Conservation (phyloP, 1,284 basidiomycete genomes). For the Rhodotorula sp. region DNA sequence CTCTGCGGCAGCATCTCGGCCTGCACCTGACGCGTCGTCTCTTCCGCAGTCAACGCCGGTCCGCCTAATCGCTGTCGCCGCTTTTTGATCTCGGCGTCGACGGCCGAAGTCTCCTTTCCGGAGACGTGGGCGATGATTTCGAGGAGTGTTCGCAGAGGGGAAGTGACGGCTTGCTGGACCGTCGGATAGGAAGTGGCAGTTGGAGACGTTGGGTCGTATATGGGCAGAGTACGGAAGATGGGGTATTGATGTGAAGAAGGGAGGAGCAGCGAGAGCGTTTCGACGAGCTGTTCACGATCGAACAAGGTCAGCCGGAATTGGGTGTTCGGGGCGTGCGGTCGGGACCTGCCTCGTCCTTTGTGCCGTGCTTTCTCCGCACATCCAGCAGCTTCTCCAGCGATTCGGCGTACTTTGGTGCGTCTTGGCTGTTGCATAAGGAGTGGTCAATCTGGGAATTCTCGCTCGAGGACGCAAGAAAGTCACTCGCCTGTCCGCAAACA, state of each 20-base stretch:
- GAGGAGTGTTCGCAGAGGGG: conserved; percentile 65
- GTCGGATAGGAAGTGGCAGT: conserved; percentile 54
- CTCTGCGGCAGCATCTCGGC: conserved; percentile 45
- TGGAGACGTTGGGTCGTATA: conserved; percentile 73
- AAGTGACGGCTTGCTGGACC: conserved; percentile 65
- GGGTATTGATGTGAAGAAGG: conserved; percentile 69
- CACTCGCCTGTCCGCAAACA: conserved; percentile 42
- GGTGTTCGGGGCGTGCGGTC: not conserved
- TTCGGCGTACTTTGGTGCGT: conserved; percentile 76
- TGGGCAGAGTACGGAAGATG: conserved; percentile 65
- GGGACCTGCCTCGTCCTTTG: conserved; percentile 58
- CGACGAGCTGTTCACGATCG: conserved; percentile 58
- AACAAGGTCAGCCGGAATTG: not conserved
- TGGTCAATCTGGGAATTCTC: not conserved
- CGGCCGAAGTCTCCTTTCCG: conserved; percentile 58
- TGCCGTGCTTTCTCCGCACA: conserved; percentile 62
- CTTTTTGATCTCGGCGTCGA: conserved; percentile 68
- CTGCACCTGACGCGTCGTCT: conserved; percentile 42
- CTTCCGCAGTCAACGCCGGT: conserved; percentile 52
- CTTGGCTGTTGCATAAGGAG: conserved; percentile 58
- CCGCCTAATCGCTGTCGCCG: conserved; percentile 70
- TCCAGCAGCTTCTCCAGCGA: conserved; percentile 73
- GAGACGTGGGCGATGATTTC: conserved; percentile 65
- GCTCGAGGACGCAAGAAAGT: not conserved
- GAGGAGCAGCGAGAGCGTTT: conserved; percentile 67